Percentiles rank a stretch among this genome's conserved stretches.
phyloP scores from a whole-genome alignment of 2,329 filamentous ascomycete species.

The Didymella pomorum region DNA sequence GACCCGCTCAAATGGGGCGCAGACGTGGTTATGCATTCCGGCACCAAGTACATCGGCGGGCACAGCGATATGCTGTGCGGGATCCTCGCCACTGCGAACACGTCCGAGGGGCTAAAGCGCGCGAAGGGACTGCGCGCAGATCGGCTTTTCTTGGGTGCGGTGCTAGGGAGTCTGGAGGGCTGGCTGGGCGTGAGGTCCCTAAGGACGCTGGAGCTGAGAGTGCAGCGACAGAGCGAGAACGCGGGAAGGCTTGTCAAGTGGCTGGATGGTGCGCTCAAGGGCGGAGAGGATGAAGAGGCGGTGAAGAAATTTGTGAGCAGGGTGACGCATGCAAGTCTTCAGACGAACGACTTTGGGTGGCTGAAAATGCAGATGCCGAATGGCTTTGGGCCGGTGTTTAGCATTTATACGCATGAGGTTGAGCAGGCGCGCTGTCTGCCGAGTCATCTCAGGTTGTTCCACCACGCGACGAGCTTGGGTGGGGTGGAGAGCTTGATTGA shows the following conservation, averaged over 20 bases:
- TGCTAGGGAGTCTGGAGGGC: conserved; percentile 88
- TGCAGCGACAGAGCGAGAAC: conserved; percentile 77
- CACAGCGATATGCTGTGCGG: conserved; percentile 95
- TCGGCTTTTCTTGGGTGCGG: conserved; percentile 77
- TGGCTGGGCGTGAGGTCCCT: conserved; percentile 91
- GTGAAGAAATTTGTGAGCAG: conserved; percentile 64
- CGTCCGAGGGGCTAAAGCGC: conserved; percentile 31
- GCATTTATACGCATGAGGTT: conserved; percentile 70
- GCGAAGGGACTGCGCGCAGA: conserved; percentile 68
- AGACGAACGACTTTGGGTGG: conserved; percentile 72
- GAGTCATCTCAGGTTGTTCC: conserved; percentile 81
- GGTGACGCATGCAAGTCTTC: conserved; percentile 81
- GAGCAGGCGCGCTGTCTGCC: conserved; percentile 73
- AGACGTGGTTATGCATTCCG: conserved; percentile 89
- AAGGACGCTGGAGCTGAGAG: conserved; percentile 83
- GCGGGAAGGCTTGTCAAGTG: conserved; percentile 75
- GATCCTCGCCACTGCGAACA: conserved; percentile 71
- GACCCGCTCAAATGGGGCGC: conserved; percentile 84
- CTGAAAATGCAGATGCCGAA: conserved; percentile 86
- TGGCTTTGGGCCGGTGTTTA: conserved; percentile 89
- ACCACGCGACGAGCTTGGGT: conserved; percentile 92
- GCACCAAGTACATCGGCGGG: conserved; percentile 95
- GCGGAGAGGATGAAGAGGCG: conserved; percentile 45
- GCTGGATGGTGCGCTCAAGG: conserved; percentile 64
- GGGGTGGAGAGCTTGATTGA: conserved; percentile 96